A percentile compares a stretch with the other conserved stretches of the same genome.
Evolutionary conservation across 139 green algal genomes (phyloP).

Genomic region (Desmodesmus armatus): DNA sequence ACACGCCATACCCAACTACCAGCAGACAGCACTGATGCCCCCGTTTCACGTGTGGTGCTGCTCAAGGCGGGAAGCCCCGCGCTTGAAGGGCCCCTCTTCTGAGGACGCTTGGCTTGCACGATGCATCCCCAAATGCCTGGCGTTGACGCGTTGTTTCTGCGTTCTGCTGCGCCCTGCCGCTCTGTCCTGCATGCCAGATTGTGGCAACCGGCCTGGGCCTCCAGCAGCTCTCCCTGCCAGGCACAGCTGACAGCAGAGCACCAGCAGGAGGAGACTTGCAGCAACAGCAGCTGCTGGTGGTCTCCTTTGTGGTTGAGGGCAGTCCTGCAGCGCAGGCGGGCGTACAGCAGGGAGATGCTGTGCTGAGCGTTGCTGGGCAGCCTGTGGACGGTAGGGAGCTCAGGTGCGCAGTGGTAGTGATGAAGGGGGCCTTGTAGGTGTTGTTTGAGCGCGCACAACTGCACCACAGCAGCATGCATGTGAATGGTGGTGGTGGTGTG

Average conservation of each 20-base stretch:
- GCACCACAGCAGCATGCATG: too few species aligned
- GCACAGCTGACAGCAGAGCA: conserved; percentile 23
- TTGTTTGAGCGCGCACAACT: too few species aligned
- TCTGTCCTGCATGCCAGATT: conserved; percentile 38
- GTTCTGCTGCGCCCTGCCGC: background rate
- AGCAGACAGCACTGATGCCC: too few species aligned
- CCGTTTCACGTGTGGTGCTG: too few species aligned
- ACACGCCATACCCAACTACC: too few species aligned
- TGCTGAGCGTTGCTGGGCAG: conserved; percentile 50
- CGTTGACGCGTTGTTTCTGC: background rate
- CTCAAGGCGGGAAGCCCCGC: too few species aligned
- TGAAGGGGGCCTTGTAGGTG: too few species aligned
- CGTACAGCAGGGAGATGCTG: conserved; percentile 56
- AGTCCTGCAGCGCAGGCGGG: conserved; percentile 80
- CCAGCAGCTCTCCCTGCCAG: conserved; percentile 57
- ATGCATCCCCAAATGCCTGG: background rate
- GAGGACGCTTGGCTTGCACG: too few species aligned
- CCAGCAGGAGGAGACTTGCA: conserved; percentile 38
- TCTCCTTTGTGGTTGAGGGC: conserved; percentile 80
- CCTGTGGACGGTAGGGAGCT: conserved; percentile 47
- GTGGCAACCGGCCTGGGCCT: conserved; percentile 74
- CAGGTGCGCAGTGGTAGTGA: conserved; percentile 42
- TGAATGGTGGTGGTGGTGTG: too few species aligned
- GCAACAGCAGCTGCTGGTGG: conserved; percentile 55
- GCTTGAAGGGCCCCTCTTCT: too few species aligned